Conservation (phyloP, 2,329 filamentous ascomycete genomes). For the Stagonosporopsis cucurbitacearum region DNA sequence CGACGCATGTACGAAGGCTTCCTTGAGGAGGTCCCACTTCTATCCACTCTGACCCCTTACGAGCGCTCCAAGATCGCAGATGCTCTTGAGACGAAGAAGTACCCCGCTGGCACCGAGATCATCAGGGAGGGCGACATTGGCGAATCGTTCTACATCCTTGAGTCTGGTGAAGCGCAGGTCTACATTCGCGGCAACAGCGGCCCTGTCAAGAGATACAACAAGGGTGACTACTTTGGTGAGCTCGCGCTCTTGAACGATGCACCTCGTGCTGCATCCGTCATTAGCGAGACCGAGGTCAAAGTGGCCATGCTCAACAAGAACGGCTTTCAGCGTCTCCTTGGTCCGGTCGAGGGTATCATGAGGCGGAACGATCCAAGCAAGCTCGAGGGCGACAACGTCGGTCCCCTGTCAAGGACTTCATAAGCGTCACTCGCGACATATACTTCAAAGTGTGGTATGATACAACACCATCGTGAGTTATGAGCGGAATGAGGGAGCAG, state of each 20-base stretch:
- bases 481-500: conserved; percentile 5
- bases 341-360: conserved; percentile 94
- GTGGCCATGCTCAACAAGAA: conserved; percentile 91
- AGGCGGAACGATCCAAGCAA: conserved; percentile 71
- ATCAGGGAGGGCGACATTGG: conserved; percentile 92
- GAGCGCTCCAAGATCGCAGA: conserved; percentile 98
- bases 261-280: conserved; percentile 86
- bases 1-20: conserved; percentile 97
- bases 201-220: conserved; percentile 80
- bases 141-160: conserved; percentile 89
- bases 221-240: conserved; percentile 97
- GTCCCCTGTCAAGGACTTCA: conserved; percentile 59
- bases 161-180: conserved; percentile 84
- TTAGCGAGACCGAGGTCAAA: conserved; percentile 86
- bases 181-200: conserved; percentile 76
- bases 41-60: conserved; percentile 83
- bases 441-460: conserved; percentile 1
- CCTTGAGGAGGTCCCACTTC: conserved; percentile 88
- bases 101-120: conserved; percentile 77
- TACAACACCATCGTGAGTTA: not conserved
- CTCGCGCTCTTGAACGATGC: conserved; percentile 91
- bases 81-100: conserved; percentile 90
- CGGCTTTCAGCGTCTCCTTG: conserved; percentile 90
- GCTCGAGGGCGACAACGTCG: conserved; percentile 58
- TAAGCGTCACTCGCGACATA: conserved; percentile 13